A percentile compares a stretch with the other conserved stretches of the same genome.
phyloP scores from a whole-genome alignment of 371 early-diverging fungal species.

The Rhizomucor pusillus region DNA sequence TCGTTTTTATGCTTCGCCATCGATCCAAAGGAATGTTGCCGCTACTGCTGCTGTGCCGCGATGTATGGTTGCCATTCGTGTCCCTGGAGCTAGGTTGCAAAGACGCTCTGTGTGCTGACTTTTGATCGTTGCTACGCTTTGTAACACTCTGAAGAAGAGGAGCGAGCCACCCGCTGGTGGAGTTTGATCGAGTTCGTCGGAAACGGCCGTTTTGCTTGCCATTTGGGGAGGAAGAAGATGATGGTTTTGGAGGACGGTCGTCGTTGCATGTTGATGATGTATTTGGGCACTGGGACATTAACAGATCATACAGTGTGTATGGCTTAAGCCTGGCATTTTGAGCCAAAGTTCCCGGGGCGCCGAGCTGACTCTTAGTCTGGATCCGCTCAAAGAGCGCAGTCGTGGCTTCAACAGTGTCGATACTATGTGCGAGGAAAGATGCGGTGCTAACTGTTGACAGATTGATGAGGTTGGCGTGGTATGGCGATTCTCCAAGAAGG shows the following conservation, averaged over 20 bases:
- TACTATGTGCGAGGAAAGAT: neutral
- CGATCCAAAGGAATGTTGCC: conserved; percentile 11
- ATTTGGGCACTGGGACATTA: neutral
- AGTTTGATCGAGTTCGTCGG: neutral
- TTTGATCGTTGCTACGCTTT: neutral
- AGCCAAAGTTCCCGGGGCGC: conserved; percentile 15
- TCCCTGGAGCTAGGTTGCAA: neutral
- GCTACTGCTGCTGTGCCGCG: neutral
- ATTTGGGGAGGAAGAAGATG: neutral
- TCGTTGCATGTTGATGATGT: conserved; percentile 3
- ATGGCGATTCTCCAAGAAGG: conserved; percentile 15
- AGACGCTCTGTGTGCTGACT: neutral
- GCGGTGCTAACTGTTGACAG: conserved; percentile 6
- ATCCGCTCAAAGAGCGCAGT: neutral
- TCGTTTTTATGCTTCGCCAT: conserved; percentile 35
- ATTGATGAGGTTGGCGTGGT: conserved; percentile 10
- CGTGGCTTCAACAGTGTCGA: conserved; percentile 3
- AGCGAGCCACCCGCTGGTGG: neutral
- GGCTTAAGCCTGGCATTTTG: conserved; percentile 39
- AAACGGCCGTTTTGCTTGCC: neutral
- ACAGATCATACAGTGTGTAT: conserved; percentile 19
- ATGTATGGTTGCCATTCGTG: neutral
- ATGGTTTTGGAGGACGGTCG: conserved; percentile 2
- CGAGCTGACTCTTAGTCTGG: neutral
- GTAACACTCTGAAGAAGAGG: neutral